A percentile compares a stretch with the other conserved stretches of the same genome.
These are phyloP conservation scores for Penicillium verrucosum DNA, from an alignment of 2,329 filamentous ascomycete species.

Conservation along the genomic window DNA sequence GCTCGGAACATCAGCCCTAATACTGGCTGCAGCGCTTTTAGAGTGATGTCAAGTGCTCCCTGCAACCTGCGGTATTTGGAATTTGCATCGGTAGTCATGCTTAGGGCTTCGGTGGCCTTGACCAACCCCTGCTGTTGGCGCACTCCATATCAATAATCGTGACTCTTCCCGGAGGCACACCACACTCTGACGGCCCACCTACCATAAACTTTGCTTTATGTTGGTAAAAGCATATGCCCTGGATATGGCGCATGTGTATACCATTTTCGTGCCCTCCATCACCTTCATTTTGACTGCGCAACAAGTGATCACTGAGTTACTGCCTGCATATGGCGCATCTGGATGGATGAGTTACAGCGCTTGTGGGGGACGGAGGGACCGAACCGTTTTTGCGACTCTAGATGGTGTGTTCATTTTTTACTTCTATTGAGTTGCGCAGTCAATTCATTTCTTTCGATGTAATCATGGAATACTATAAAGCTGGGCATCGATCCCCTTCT, in stretches of 20 bases:
- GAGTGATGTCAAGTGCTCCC: slow-evolving; percentile 15
- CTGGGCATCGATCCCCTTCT: slow-evolving; percentile 6
- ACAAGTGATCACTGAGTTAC: slow-evolving; percentile 2
- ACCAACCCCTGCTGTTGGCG: not conserved
- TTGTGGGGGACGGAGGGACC: slow-evolving; percentile 6
- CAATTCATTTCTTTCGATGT: slow-evolving; percentile 16
- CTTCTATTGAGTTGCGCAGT: slow-evolving; percentile 17
- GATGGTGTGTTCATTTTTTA: slow-evolving; percentile 12
- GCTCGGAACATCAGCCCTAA: slow-evolving; percentile 2
- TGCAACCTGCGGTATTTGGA: slow-evolving; percentile 8
- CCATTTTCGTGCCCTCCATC: slow-evolving; percentile 14
- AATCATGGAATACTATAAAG: slow-evolving; percentile 24
- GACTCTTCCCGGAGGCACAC: slow-evolving; percentile 11
- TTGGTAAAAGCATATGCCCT: slow-evolving; percentile 22
- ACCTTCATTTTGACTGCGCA: slow-evolving; percentile 18
- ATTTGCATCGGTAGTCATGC: slow-evolving; percentile 1
- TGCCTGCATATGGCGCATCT: slow-evolving; percentile 20
- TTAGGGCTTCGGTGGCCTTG: slow-evolving; percentile 10
- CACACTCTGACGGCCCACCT: slow-evolving; percentile 28
- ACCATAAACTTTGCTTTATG: slow-evolving; percentile 26
- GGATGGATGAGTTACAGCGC: slow-evolving; percentile 7
- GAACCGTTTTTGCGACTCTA: not conserved
- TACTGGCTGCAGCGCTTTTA: slow-evolving; percentile 2
- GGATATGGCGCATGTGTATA: slow-evolving; percentile 13
- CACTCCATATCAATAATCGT: not conserved